phyloP scores from a whole-genome alignment of 768 basidiomycete species.

The Pisolithus marmoratus region DNA sequence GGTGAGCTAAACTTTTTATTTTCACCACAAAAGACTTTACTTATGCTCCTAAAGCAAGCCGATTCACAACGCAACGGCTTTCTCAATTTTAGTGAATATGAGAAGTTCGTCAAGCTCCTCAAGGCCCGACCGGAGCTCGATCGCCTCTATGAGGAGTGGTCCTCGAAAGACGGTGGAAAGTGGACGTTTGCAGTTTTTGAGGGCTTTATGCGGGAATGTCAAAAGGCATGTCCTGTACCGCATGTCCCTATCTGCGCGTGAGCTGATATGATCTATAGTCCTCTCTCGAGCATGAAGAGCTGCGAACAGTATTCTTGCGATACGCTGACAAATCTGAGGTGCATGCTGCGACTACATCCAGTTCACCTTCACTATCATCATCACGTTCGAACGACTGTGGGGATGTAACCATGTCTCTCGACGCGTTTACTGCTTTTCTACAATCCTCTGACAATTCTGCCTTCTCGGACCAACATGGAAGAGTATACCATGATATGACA shows the following conservation, averaged over 20 bases:
- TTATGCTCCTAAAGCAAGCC: slow-evolving; percentile 36
- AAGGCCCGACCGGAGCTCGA: slow-evolving; percentile 84
- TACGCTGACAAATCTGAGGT: slow-evolving; percentile 22
- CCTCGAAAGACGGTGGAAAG: slow-evolving; percentile 29
- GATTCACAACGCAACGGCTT: too few species aligned
- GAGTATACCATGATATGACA: too few species aligned
- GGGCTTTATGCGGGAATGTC: slow-evolving; percentile 45
- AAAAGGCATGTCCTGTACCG: slow-evolving; percentile 37
- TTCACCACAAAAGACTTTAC: neutral
- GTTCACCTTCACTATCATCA: neutral
- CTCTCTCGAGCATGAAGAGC: slow-evolving; percentile 25
- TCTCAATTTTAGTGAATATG: slow-evolving; percentile 78
- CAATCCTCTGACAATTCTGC: slow-evolving; percentile 71
- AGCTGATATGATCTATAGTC: slow-evolving; percentile 27
- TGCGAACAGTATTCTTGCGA: slow-evolving; percentile 32
- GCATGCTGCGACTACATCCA: neutral
- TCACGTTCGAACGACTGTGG: slow-evolving; percentile 3
- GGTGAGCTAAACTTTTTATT: slow-evolving; percentile 29
- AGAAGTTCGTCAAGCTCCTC: slow-evolving; percentile 73
- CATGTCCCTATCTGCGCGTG: neutral
- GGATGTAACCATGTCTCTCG: slow-evolving; percentile 39
- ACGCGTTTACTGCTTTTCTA: slow-evolving; percentile 75
- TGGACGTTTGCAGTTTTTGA: slow-evolving; percentile 38
- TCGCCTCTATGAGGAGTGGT: slow-evolving; percentile 55
- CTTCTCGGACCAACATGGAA: slow-evolving; percentile 45